phyloP scores from a whole-genome alignment of 2,329 filamentous ascomycete species.

The Trichoderma cornu-damae region DNA sequence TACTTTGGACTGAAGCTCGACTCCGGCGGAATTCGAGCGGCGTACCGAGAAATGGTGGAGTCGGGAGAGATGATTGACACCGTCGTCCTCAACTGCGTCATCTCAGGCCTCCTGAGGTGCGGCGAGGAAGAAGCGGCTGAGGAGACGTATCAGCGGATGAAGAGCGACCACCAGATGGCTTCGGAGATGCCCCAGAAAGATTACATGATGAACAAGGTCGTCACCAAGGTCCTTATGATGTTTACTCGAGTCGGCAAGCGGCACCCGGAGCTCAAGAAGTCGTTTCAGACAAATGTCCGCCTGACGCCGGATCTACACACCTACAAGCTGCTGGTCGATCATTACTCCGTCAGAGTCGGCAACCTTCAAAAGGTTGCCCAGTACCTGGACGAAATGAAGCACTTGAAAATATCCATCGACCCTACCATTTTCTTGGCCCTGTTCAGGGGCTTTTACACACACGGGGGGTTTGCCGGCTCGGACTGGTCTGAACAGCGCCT shows the following conservation, averaged over 20 bases:
- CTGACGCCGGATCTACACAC: conserved; percentile 72
- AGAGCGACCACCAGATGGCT: conserved; percentile 47
- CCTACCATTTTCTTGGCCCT: conserved; percentile 74
- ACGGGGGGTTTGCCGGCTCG: conserved; percentile 60
- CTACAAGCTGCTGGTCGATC: conserved; percentile 71
- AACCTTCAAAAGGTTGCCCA: conserved; percentile 65
- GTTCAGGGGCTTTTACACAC: conserved; percentile 72
- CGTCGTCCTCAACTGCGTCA: conserved; percentile 78
- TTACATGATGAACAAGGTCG: conserved; percentile 44
- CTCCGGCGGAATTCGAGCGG: conserved; percentile 65
- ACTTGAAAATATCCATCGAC: conserved; percentile 61
- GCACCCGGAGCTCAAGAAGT: conserved; percentile 49
- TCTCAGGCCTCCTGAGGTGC: conserved; percentile 69
- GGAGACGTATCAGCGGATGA: conserved; percentile 81
- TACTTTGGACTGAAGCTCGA: conserved; percentile 74
- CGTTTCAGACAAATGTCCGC: conserved; percentile 57
- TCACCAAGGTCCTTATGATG: conserved; percentile 54
- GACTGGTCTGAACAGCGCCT: conserved; percentile 71
- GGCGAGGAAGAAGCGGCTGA: conserved; percentile 74
- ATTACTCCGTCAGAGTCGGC: conserved; percentile 65
- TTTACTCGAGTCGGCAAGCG: conserved; percentile 51
- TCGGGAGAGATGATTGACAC: conserved; percentile 86
- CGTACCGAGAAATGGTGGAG: conserved; percentile 79
- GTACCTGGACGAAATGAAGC: conserved; percentile 75
- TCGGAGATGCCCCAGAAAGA: conserved; percentile 40